A percentile compares a stretch with the other conserved stretches of the same genome.
phyloP scores from a whole-genome alignment of 2,329 filamentous ascomycete species.

The Elsinoe perseae region DNA sequence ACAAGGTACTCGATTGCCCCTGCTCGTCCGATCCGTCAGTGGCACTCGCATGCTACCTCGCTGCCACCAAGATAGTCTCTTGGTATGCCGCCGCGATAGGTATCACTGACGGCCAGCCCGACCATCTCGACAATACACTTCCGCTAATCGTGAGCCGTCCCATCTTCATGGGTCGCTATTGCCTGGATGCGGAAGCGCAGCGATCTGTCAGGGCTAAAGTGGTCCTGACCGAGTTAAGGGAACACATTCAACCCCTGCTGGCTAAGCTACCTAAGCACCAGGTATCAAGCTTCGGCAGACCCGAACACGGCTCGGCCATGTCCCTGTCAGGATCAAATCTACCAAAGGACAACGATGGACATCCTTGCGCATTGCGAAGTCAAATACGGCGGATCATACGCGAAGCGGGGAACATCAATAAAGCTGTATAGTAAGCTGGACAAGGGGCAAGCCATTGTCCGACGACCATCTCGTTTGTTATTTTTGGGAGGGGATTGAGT shows the following conservation, averaged over 20 bases:
- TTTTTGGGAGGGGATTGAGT: background rate
- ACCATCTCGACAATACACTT: constrained; percentile 4
- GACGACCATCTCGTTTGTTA: background rate
- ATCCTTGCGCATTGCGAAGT: constrained; percentile 13
- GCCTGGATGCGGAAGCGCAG: constrained; percentile 16
- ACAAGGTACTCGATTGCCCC: constrained; percentile 17
- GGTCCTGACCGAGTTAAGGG: constrained; percentile 17
- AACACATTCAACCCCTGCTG: constrained; percentile 18
- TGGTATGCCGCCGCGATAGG: constrained; percentile 19
- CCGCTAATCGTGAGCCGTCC: constrained; percentile 15
- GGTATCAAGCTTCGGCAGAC: constrained; percentile 12
- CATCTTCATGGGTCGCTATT: constrained; percentile 19
- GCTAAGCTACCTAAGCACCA: constrained; percentile 15
- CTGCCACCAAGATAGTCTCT: constrained; percentile 16
- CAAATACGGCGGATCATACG: constrained; percentile 16
- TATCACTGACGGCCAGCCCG: constrained; percentile 8
- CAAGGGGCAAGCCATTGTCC: background rate
- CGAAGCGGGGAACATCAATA: constrained; percentile 16
- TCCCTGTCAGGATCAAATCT: background rate
- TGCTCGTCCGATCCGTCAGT: constrained; percentile 14
- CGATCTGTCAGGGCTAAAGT: constrained; percentile 17
- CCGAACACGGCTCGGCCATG: constrained; percentile 7
- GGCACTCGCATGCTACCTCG: constrained; percentile 17
- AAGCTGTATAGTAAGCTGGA: constrained; percentile 12
- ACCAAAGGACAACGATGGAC: constrained; percentile 13